Evolutionary conservation across 768 basidiomycete genomes (phyloP), one percentile per base, ranked within the genome.

Genomic region (Cystobasidium ongulense): DNA sequence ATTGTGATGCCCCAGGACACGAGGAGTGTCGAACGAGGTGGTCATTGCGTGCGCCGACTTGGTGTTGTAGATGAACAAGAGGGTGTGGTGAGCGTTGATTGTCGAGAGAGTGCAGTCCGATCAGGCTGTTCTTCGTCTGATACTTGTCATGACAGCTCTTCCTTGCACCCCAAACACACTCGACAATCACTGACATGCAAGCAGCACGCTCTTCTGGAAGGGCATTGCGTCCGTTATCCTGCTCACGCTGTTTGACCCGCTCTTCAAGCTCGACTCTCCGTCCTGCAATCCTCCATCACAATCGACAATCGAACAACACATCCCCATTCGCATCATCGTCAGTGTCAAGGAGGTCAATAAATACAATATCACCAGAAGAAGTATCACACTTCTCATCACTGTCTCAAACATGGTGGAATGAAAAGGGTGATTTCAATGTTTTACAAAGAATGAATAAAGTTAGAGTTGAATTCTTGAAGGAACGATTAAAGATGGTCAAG

Each of bases 371-470:
- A 13, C 31, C 84, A 0, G 85, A 84, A 66, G 94, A 97, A 81
- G 89, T 96, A 43, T 87, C 89, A 0, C 90, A 91, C 80, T 96
- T 97, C 81, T 91, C 93, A 1, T 84, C 85, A 31, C 87, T 96
- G 3, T 91, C 92, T 1, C 87, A 89, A n/a, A 84, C 88, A 78
- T 97, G 94, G 94, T 97, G 94, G 93, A 88, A 94, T 81, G 91
- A 95, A 79, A 86, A 84, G 23, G 94, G 95, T 77, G 94, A 97
- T 81, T 94, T 95, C 80, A 84, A 83, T 1, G 83, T 92, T 41
- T 82, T 99, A 38, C 96, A 98, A 80, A 86, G 87, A 78, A 97
- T 99, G 95, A 99, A 99, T 82, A 92, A 93, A 0, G 85, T 88
- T 13, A 84, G 96, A 50, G 85, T 93, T 78, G 86, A 87, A 70